Evolutionary conservation across 139 green algal genomes (phyloP), one percentile per base, ranked within the genome.

Genomic region (Mychonastes homosphaera): DNA sequence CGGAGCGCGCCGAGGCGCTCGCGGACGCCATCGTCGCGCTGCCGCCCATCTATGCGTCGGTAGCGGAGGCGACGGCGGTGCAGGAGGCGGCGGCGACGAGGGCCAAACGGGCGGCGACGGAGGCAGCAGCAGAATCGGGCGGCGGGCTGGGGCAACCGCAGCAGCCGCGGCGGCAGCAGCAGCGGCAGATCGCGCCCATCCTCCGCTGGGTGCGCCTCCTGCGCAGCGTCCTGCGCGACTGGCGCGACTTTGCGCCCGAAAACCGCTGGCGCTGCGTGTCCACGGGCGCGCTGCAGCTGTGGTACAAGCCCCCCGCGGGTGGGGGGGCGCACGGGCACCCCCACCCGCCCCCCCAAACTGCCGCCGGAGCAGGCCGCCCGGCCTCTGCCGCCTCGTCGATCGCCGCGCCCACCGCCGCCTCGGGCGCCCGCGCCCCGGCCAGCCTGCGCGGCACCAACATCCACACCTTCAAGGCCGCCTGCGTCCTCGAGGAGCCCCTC

Each of bases 401-500:
- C 24, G 43, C 56, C 7, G 27, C 18, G 9, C 56, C 58, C 13
- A 56, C 46, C 24, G 9, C 45, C 19, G 12, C n/a, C 7, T 47
- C 50, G 34, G 21, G 50, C 34, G 24, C 35, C 47, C 30, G 27
- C 9, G 1, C 36, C 30, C 18, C 32, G 45, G 16, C 36, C 40
- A 9, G 48, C 57, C 35, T 12, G 19, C 4, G 43, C 44, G 2
- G 19, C 27, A 12, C 18, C 23, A 18, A 33, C 56, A 39, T 48
- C 15, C 58, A 65, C 24, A 19, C 32, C 26, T 52, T 65, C 35
- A 39, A n/a, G 15, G 58, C 29, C 8, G 36, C 28, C 35, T 35
- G 26, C 7, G 36, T 65, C 1, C 18, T 65, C 16, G 35, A 65
- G 3, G 58, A 65, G 35, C 58, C 58, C 36, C n/a, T 65, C 19